phyloP scores from a whole-genome alignment of 2,329 filamentous ascomycete species.

The Fulvia fulva region DNA sequence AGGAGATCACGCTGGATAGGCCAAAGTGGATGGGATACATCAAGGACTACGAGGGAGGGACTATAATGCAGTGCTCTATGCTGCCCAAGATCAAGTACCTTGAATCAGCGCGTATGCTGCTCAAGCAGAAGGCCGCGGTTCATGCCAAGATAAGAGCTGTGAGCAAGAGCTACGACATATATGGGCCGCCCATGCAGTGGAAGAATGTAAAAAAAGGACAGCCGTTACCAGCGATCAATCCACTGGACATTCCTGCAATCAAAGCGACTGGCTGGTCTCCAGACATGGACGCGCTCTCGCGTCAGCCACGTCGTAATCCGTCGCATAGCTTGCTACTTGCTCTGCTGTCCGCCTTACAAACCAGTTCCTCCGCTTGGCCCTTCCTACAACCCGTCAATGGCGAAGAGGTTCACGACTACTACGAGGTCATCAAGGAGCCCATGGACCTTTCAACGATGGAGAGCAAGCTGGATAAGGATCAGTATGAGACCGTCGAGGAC shows the following conservation, averaged over 20 bases:
- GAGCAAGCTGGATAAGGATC: slow-evolving; percentile 85
- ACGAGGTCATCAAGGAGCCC: slow-evolving; percentile 94
- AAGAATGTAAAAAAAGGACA: slow-evolving; percentile 54
- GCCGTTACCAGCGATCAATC: slow-evolving; percentile 66
- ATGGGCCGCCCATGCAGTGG: slow-evolving; percentile 83
- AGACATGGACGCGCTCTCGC: slow-evolving; percentile 95
- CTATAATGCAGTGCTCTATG: slow-evolving; percentile 99
- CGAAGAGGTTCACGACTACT: slow-evolving; percentile 97
- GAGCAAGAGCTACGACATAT: slow-evolving; percentile 81
- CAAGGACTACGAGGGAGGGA: slow-evolving; percentile 98
- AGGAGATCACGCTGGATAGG: slow-evolving; percentile 89
- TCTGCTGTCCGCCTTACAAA: slow-evolving; percentile 91
- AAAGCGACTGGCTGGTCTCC: slow-evolving; percentile 88
- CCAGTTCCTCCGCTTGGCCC: slow-evolving; percentile 88
- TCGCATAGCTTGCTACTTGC: slow-evolving; percentile 94
- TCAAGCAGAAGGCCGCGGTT: slow-evolving; percentile 95
- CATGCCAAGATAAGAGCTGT: slow-evolving; percentile 92
- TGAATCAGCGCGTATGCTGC: slow-evolving; percentile 84
- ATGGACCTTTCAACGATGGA: slow-evolving; percentile 98
- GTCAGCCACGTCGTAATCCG: slow-evolving; percentile 89
- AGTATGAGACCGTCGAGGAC: slow-evolving; percentile 87
- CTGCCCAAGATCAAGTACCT: slow-evolving; percentile 91
- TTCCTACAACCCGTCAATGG: slow-evolving; percentile 91
- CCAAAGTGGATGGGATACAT: slow-evolving; percentile 99
- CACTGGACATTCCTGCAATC: slow-evolving; percentile 81